Conservation (phyloP, 345 rosid genomes). For the Abelmoschus esculentus region DNA sequence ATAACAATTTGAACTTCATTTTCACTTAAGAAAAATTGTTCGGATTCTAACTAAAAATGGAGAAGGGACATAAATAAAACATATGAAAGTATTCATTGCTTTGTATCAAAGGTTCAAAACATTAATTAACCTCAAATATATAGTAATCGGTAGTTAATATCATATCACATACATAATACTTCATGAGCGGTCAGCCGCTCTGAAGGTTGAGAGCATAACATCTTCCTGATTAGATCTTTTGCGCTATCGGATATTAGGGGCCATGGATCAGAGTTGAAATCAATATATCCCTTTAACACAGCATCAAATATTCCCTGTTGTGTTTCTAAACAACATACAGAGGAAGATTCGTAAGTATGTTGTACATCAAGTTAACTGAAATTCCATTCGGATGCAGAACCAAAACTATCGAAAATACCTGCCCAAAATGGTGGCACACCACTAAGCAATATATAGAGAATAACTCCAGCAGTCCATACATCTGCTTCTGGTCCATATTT, state of each 20-base stretch:
- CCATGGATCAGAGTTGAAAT: constrained; percentile 96
- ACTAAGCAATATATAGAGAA: background rate
- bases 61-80: no score
- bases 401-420: constrained; percentile 36
- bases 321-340: constrained; percentile 47
- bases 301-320: constrained; percentile 99
- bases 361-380: constrained; percentile 7
- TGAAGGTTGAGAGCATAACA: constrained; percentile 73
- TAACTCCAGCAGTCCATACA: background rate
- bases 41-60: no score
- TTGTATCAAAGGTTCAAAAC: no score
- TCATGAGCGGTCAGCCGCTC: constrained; percentile 90
- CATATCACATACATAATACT: constrained; percentile 82
- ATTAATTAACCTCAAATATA: no score
- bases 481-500: constrained; percentile 36
- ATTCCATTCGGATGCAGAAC: background rate
- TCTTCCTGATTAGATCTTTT: constrained; percentile 73
- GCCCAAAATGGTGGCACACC: constrained; percentile 46
- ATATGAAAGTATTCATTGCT: no score
- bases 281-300: constrained; percentile 84
- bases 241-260: constrained; percentile 87
- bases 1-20: no score
- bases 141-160: no score
- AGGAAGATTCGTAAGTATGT: constrained; percentile 13
- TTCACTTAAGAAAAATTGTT: no score